A percentile compares a stretch with the other conserved stretches of the same genome.
phyloP scores from a whole-genome alignment of 306 rosid species.

The Argentina anserina region DNA sequence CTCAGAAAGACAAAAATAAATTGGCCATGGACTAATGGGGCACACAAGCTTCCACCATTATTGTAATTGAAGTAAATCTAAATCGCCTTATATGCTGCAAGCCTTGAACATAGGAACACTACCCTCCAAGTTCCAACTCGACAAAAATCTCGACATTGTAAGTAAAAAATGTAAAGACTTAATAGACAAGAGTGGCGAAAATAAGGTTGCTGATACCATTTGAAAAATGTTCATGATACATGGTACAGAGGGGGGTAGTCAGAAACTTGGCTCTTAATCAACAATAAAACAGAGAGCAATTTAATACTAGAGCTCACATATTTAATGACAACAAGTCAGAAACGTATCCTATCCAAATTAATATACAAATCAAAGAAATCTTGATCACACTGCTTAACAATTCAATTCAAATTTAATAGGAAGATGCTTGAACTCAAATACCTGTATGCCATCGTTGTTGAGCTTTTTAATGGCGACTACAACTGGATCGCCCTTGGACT shows the following conservation, averaged over 20 bases:
- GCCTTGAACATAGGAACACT: not conserved
- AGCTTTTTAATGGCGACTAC: slow-evolving; percentile 75
- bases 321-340: not conserved
- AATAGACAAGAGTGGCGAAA: not conserved
- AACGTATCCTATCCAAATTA: not conserved
- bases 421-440: slow-evolving; percentile 26
- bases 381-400: slow-evolving; percentile 1
- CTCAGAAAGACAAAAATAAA: not conserved
- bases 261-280: not conserved
- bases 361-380: not conserved
- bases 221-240: not conserved
- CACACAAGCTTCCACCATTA: not conserved
- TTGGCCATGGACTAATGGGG: not conserved
- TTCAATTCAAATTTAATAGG: slow-evolving; percentile 5
- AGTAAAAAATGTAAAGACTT: not conserved
- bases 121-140: not conserved
- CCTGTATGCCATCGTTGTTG: slow-evolving; percentile 73
- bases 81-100: not conserved
- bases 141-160: not conserved
- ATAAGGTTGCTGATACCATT: not conserved
- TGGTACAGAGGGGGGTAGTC: not conserved
- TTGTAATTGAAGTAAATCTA: not conserved
- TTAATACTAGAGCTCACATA: not conserved
- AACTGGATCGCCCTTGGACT: slow-evolving; percentile 46
- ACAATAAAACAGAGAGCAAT: not conserved